Evolutionary conservation across 257 asterid genomes (phyloP).

Genomic region (Ophiorrhiza pumila): DNA sequence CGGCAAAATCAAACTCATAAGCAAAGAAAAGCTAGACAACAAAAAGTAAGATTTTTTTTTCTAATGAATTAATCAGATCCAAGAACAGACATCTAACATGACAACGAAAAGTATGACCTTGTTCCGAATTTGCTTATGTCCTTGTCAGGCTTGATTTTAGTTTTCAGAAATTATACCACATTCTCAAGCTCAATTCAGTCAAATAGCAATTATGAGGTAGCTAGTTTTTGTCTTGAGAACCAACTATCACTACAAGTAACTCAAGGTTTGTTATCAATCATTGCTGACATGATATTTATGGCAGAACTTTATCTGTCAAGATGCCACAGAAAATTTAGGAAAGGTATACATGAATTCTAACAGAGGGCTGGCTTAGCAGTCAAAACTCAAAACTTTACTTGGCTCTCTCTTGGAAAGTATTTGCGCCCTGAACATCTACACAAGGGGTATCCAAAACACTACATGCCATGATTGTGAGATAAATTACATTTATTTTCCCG

Average conservation of each 20-base stretch:
- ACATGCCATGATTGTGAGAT: not conserved
- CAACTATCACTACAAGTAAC: not conserved
- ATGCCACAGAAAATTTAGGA: not conserved
- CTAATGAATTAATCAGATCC: too few relatives aligned
- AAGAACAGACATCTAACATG: not conserved
- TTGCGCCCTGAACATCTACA: too few relatives aligned
- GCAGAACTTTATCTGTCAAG: not conserved
- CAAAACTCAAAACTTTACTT: too few relatives aligned
- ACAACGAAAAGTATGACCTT: not conserved
- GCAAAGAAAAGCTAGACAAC: too few relatives aligned
- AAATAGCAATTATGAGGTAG: not conserved
- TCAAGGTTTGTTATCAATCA: not conserved
- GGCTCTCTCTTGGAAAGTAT: too few relatives aligned
- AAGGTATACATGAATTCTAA: not conserved
- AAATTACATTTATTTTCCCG: not conserved
- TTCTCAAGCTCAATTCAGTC: not conserved
- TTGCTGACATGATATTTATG: not conserved
- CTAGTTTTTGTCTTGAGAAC: not conserved
- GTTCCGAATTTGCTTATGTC: not conserved
- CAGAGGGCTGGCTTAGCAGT: not conserved
- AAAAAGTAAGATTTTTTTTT: too few relatives aligned
- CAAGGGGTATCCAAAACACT: too few relatives aligned
- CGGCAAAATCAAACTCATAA: too few relatives aligned
- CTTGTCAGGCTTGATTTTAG: not conserved
- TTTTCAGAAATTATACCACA: not conserved